These are phyloP conservation scores for Wickerhamomyces mucosus DNA, from an alignment of 805 yeast genomes.

Conservation along the genomic window DNA sequence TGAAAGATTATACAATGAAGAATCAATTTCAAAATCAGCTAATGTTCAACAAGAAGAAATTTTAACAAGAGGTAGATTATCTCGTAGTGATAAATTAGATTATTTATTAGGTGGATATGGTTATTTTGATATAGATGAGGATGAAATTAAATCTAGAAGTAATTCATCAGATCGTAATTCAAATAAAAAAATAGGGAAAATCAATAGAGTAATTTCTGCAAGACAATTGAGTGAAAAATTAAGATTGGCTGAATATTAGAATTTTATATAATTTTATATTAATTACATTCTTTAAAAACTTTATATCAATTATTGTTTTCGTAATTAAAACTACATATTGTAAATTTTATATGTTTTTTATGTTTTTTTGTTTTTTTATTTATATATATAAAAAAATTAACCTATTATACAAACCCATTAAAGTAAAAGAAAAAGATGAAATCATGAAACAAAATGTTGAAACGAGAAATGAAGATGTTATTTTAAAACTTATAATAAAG, in stretches of 20 bases:
- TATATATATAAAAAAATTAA: not conserved
- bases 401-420: conserved; percentile 1
- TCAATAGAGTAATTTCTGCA: conserved; percentile 14
- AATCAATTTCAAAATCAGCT: conserved; percentile 6
- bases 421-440: not conserved
- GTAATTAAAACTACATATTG: too few species aligned
- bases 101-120: conserved; percentile 75
- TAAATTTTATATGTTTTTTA: too few species aligned
- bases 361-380: not conserved
- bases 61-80: conserved; percentile 19
- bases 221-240: conserved; percentile 20
- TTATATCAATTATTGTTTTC: not conserved
- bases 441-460: not conserved
- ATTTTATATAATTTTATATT: not conserved
- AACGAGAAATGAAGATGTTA: not conserved
- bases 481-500: conserved; percentile 13
- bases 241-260: conserved; percentile 20
- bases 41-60: conserved; percentile 8
- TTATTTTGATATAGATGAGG: conserved; percentile 64
- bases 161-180: conserved; percentile 18
- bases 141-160: conserved; percentile 42
- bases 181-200: conserved; percentile 4
- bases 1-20: conserved; percentile 35
- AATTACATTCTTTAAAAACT: not conserved
- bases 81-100: conserved; percentile 27